Conservation (phyloP, 306 rosid species). For the Alnus rubra region DNA sequence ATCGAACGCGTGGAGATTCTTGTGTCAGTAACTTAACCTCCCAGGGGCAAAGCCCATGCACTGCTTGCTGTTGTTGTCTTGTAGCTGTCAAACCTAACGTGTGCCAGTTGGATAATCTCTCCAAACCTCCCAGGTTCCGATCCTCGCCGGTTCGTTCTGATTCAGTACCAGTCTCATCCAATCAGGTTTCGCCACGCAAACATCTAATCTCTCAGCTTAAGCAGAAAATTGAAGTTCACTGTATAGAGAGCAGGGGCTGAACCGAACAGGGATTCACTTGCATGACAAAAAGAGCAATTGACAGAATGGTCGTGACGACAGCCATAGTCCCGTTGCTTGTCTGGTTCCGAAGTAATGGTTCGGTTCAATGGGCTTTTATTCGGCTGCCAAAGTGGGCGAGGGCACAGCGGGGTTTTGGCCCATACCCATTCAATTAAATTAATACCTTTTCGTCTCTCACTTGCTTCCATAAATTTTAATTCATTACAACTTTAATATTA, state of each 20-base stretch:
- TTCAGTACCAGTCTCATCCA: neutral
- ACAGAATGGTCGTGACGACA: conserved; percentile 24
- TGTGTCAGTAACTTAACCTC: conserved; percentile 9
- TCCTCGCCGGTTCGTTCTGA: neutral
- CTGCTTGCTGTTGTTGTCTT: conserved; percentile 39
- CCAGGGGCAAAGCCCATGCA: neutral
- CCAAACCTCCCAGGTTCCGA: neutral
- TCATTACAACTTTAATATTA: too few relatives aligned
- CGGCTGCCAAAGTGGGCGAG: neutral
- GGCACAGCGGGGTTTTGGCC: neutral
- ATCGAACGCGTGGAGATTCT: conserved; percentile 26
- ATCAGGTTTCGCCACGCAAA: neutral
- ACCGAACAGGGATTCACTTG: too few relatives aligned
- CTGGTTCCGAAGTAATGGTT: neutral
- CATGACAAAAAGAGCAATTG: conserved; percentile 3
- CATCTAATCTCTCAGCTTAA: too few relatives aligned
- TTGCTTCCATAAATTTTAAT: too few relatives aligned
- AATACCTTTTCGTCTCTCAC: too few relatives aligned
- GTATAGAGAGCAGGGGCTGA: neutral
- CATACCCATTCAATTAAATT: neutral
- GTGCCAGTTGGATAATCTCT: conserved; percentile 12
- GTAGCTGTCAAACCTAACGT: conserved; percentile 42
- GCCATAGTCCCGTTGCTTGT: neutral
- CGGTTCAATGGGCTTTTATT: neutral
- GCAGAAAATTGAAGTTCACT: neutral